Percentiles rank a stretch among this genome's conserved stretches.
Conservation (phyloP, 2,329 filamentous ascomycete genomes). For the Didymella exigua region DNA sequence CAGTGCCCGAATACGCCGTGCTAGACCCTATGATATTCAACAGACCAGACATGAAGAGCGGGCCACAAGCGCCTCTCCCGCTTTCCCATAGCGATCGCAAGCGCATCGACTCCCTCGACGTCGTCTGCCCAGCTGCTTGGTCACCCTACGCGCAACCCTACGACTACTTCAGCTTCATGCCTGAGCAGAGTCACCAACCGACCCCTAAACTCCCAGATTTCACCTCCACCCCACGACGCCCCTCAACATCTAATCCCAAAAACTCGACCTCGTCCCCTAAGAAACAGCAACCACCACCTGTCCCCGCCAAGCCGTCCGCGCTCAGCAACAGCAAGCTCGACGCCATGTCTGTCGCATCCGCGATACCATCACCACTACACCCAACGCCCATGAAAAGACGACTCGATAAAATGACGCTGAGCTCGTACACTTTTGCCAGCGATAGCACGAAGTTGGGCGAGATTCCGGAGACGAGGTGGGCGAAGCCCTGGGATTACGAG, state of each 20-base stretch:
- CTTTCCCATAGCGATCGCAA: constrained; percentile 10
- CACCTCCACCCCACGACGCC: constrained; percentile 12
- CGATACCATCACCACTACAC: neutral
- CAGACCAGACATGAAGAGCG: constrained; percentile 3
- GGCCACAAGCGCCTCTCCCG: neutral
- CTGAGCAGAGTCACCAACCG: constrained; percentile 22
- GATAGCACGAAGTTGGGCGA: constrained; percentile 57
- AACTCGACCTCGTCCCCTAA: neutral
- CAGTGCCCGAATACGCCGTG: constrained; percentile 32
- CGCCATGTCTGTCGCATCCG: constrained; percentile 1
- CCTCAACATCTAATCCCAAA: neutral
- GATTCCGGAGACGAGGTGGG: constrained; percentile 54
- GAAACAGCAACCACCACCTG: constrained; percentile 7
- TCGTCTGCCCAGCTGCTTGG: constrained; percentile 13
- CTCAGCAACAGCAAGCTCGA: constrained; percentile 1
- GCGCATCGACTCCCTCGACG: constrained; percentile 32
- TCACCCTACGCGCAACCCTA: constrained; percentile 14
- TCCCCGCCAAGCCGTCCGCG: constrained; percentile 8
- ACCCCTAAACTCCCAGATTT: constrained; percentile 24
- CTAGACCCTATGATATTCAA: constrained; percentile 27
- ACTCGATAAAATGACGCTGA: constrained; percentile 46
- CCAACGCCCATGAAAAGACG: constrained; percentile 29
- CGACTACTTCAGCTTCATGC: constrained; percentile 19
- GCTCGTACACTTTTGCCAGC: constrained; percentile 52
- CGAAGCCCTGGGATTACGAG: constrained; percentile 50